Conservation (phyloP, 169 alveolate genomes). For the Theileria annulata region DNA sequence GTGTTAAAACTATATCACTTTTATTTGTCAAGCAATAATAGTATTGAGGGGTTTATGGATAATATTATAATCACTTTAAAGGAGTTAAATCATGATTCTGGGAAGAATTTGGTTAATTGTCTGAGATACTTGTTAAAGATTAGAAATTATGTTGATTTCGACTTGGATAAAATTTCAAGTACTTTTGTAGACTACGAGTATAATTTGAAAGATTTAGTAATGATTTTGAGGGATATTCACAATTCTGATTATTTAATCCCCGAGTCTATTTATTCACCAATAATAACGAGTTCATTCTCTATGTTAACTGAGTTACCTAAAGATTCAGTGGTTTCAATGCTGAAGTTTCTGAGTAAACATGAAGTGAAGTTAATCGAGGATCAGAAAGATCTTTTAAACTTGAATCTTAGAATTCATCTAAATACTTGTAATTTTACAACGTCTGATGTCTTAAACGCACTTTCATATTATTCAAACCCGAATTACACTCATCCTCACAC, state of each 20-base stretch:
- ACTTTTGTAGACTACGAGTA: not conserved
- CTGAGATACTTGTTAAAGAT: not conserved
- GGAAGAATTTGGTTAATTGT: not conserved
- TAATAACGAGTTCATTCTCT: not conserved
- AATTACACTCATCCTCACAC: not conserved
- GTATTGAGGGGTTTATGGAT: conserved; percentile 10
- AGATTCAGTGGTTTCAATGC: not conserved
- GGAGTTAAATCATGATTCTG: not conserved
- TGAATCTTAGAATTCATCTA: not conserved
- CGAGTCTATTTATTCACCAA: not conserved
- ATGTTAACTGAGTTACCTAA: not conserved
- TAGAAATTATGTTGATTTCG: not conserved
- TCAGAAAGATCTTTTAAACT: not conserved
- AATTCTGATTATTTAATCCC: not conserved
- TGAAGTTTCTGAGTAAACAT: not conserved
- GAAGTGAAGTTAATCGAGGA: not conserved
- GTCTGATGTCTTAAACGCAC: not conserved
- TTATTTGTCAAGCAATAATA: not conserved
- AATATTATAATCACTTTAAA: not conserved
- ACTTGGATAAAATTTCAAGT: not conserved
- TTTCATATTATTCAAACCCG: not conserved
- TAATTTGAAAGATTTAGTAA: not conserved
- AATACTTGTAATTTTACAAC: not conserved
- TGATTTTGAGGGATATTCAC: not conserved
- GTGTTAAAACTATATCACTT: not conserved